Evolutionary conservation across 2,329 filamentous ascomycete species (phyloP).

Genomic region (Hymenoscyphus infarciens): DNA sequence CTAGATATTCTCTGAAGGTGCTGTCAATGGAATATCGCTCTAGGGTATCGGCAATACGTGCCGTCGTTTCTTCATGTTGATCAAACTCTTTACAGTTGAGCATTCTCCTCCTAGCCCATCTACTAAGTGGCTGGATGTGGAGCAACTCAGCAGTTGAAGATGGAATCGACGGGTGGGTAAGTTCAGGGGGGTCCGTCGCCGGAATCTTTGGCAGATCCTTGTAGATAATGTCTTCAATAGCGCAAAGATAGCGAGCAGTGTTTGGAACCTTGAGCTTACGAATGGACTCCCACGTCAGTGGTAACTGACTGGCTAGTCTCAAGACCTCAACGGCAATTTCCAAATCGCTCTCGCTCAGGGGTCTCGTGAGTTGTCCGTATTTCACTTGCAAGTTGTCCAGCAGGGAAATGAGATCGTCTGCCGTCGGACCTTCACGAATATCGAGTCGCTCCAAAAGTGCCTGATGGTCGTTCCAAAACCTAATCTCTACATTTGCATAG

Average conservation of each 20-base stretch:
- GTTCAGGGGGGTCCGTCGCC: conserved; percentile 14
- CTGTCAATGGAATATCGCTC: conserved; percentile 32
- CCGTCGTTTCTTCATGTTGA: conserved; percentile 32
- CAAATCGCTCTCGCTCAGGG: conserved; percentile 24
- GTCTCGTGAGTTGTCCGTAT: conserved; percentile 7
- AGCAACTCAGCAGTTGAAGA: conserved; percentile 14
- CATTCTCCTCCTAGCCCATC: conserved; percentile 21
- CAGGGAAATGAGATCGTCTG: conserved; percentile 24
- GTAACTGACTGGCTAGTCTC: conserved; percentile 19
- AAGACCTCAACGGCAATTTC: conserved; percentile 29
- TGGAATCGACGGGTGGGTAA: conserved; percentile 27
- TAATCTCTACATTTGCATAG: conserved; percentile 24
- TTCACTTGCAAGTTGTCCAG: conserved; percentile 21
- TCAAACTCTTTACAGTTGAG: conserved; percentile 33
- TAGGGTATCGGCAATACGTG: conserved; percentile 35
- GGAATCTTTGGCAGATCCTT: conserved; percentile 17
- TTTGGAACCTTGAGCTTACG: conserved; percentile 26
- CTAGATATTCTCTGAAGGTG: conserved; percentile 38
- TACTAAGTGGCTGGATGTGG: conserved; percentile 23
- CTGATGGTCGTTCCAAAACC: conserved; percentile 23
- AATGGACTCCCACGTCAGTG: conserved; percentile 8
- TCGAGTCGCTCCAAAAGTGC: conserved; percentile 22
- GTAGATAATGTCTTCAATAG: conserved; percentile 24
- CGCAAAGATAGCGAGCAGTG: conserved; percentile 16
- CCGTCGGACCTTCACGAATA: conserved; percentile 21